These are phyloP conservation scores for Naegleria gruberi DNA, from an alignment of 208 protist genomes.

Conservation along the genomic window DNA sequence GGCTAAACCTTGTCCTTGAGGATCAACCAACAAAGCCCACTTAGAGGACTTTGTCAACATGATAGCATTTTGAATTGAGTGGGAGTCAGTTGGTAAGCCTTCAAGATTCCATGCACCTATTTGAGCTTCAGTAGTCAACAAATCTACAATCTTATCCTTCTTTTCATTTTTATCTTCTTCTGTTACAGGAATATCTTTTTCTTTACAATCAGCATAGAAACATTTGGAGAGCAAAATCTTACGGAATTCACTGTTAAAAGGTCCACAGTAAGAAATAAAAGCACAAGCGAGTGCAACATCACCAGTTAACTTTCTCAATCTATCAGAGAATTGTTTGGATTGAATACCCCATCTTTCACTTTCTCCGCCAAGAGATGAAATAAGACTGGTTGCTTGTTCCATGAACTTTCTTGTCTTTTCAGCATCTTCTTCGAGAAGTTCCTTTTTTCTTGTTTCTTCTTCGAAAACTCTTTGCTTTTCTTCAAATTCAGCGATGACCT, in stretches of 20 bases:
- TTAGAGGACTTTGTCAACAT: constrained; percentile 84
- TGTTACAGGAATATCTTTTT: constrained; percentile 75
- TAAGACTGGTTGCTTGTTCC: constrained; percentile 89
- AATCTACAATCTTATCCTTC: constrained; percentile 79
- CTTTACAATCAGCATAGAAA: constrained; percentile 80
- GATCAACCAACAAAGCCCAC: constrained; percentile 95
- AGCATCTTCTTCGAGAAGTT: constrained; percentile 89
- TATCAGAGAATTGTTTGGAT: constrained; percentile 88
- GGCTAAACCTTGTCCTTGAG: constrained; percentile 90
- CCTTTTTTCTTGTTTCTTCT: constrained; percentile 86
- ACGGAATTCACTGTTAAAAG: constrained; percentile 95
- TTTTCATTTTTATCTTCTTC: constrained; percentile 35
- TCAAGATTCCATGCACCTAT: constrained; percentile 95
- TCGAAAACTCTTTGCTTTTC: constrained; percentile 80
- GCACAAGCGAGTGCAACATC: constrained; percentile 92
- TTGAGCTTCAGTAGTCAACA: constrained; percentile 88
- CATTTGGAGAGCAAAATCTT: constrained; percentile 76
- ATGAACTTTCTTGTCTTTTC: constrained; percentile 86
- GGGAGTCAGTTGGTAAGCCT: constrained; percentile 93
- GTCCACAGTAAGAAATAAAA: constrained; percentile 96
- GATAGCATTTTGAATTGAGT: constrained; percentile 98
- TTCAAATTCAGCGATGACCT: constrained; percentile 79
- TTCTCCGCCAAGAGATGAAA: constrained; percentile 92
- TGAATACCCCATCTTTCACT: constrained; percentile 89
- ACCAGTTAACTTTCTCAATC: constrained; percentile 85